These are phyloP conservation scores for Scedosporium aurantiacum DNA, from an alignment of 2,329 filamentous ascomycete species.

Conservation along the genomic window DNA sequence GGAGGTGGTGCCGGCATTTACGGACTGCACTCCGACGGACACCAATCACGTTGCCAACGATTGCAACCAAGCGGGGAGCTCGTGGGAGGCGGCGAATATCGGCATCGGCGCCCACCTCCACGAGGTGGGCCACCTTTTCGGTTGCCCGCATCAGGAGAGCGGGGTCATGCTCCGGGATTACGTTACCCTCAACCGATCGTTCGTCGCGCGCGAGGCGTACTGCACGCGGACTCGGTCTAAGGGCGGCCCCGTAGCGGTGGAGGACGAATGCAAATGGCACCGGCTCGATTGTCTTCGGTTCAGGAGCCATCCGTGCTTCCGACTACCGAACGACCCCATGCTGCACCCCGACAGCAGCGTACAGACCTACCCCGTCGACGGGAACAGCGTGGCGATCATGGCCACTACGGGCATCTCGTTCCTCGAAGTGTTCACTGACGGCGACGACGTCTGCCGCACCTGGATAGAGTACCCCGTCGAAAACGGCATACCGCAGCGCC, in stretches of 20 bases:
- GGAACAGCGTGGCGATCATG: conserved; percentile 62
- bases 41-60: conserved; percentile 72
- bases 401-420: conserved; percentile 75
- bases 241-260: conserved; percentile 60
- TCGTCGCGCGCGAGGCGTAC: conserved; percentile 70
- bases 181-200: conserved; percentile 71
- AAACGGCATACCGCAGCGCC: conserved; percentile 52
- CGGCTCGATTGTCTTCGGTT: conserved; percentile 81
- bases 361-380: conserved; percentile 77
- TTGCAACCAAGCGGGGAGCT: conserved; percentile 75
- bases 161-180: conserved; percentile 94
- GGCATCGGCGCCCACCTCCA: conserved; percentile 90
- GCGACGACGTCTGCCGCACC: conserved; percentile 66
- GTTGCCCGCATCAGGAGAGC: conserved; percentile 77
- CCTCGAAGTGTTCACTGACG: conserved; percentile 69
- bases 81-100: conserved; percentile 91
- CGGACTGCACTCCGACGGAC: conserved; percentile 83
- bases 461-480: conserved; percentile 72
- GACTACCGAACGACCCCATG: conserved; percentile 62
- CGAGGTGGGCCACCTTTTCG: conserved; percentile 81
- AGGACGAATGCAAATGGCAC: conserved; percentile 88
- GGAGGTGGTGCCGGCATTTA: conserved; percentile 80
- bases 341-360: conserved; percentile 60
- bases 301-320: conserved; percentile 82
- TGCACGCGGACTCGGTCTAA: conserved; percentile 79